Evolutionary conservation across 2,329 filamentous ascomycete species (phyloP), one percentile per base, ranked within the genome.

Genomic region (Colletotrichum karsti): DNA sequence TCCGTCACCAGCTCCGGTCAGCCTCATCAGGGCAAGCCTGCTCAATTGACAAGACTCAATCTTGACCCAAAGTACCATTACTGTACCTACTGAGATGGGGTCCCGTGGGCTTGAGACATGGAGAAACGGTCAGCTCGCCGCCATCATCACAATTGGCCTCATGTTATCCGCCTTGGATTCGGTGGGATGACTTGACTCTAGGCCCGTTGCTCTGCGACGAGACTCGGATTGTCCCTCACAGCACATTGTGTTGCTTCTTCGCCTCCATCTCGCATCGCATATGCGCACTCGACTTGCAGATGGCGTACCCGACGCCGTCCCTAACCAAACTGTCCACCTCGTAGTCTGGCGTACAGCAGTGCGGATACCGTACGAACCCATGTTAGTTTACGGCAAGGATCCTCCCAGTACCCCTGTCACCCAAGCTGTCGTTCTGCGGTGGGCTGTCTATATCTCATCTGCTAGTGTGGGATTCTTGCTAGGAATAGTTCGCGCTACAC

Each of bases 401-500:
- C 37, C 46, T 33, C 39, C 53, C 39, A 20, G 60, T 58, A 65
- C 61, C 65, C 65, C 54, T 37, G 65, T 55, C 65, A 64, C 54
- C 60, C 65, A 46, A 44, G 46, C 10, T 54, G 53, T 26, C 46
- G 54, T 58, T 65, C 35, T 48, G 24, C 30, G 35, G 44, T 59
- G 39, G 60, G 46, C 24, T 48, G 42, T 46, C 60, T 39, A 64
- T 54, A 64, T 54, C 53, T 64, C 57, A 55, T 59, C 46, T 54
- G 26, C 65, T 68, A 65, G 65, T 65, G 65, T 48, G 60, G 54
- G 44, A 53, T 57, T 68, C 57, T 42, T 59, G 18, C 65, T 57
- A 68, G 65, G 60, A 68, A 65, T 65, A 68, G 60, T 59, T 64
- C 37, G 37, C 50, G 58, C 60, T 30, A 37, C 65, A 60, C 60